Conservation (phyloP, 208 protist species). For the Leishmania arabica region DNA sequence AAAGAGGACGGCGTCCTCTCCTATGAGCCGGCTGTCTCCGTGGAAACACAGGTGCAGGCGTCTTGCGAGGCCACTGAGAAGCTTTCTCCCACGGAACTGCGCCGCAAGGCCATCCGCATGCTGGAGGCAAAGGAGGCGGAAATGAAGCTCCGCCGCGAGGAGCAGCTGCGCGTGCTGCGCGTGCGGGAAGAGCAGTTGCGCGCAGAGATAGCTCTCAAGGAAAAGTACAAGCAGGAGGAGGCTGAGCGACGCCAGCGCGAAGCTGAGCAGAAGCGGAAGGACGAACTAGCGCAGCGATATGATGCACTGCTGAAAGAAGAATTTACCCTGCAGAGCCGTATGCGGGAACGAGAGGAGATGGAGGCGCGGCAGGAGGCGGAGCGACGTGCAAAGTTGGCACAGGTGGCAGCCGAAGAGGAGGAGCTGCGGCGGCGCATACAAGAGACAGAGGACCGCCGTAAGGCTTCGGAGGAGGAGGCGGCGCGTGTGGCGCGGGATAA, state of each 20-base stretch:
- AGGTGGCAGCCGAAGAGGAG: conserved; percentile 67
- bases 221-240: conserved; percentile 59
- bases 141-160: conserved; percentile 42
- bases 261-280: conserved; percentile 37
- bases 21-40: conserved; percentile 26
- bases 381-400: conserved; percentile 44
- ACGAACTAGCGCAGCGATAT: conserved; percentile 36
- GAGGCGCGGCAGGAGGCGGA: conserved; percentile 36
- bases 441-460: conserved; percentile 48
- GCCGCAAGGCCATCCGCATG: conserved; percentile 73
- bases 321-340: conserved; percentile 34
- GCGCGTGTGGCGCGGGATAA: conserved; percentile 30
- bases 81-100: conserved; percentile 34
- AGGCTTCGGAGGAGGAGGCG: conserved; percentile 41
- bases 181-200: conserved; percentile 42
- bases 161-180: conserved; percentile 34
- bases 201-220: conserved; percentile 40
- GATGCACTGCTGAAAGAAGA: conserved; percentile 45
- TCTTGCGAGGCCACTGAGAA: not conserved
- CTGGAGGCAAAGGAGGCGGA: conserved; percentile 67
- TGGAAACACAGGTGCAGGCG: conserved; percentile 14
- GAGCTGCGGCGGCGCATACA: conserved; percentile 55
- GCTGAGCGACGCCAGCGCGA: conserved; percentile 42
- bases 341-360: conserved; percentile 36
- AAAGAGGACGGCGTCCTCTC: conserved; percentile 27